Base-by-base conservation (phyloP, 2,329 filamentous ascomycete genomes). In the Cladosporium colombiae region DNA sequence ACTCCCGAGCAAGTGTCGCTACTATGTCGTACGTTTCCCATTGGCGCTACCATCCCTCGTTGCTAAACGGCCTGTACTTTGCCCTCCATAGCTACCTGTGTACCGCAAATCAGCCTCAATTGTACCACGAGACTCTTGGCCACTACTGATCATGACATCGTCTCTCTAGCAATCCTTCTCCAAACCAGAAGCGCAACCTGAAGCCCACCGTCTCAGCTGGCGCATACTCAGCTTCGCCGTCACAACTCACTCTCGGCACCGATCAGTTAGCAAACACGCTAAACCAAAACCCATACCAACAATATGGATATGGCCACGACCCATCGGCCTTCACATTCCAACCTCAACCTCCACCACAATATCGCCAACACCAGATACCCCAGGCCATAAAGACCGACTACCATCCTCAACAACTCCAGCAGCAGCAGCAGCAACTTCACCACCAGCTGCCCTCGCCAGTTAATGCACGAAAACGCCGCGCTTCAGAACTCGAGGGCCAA, bases 161-260 rank as follows among this genome's bases (percentile, higher is more conserved):
- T 65, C 61, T 66, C 63, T 62, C 29, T 66, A 76, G 74, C 68
- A 81, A 79, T 74, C 75, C 77, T 56, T 78, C 79, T 33, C 76
- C 76, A 64, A 75, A 78, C 69, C 74, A 78, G 72, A 80, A 80
- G 72, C 80, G 79, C 73, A 81, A 74, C 68, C 72, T 80, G 70
- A 80, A 81, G 69, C 78, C 77, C 35, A 78, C 77, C 52, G 68
- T 69, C 64, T 68, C 69, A 35, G 72, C 70, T 63, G 70, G 67
- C 71, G 68, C 71, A 37, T 76, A 80, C 69, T 77, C 77, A 59
- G 74, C 80, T 37, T 76, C 76, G 53, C 75, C 76, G 40, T 75
- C 76, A 25, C 76, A 78, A 65, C 71, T 77, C 65, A 74, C 74
- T 25, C 66, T 78, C 52, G 67, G 73, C 37, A 73, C 74, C 23